phyloP scores from a whole-genome alignment of 495 filamentous ascomycete species.

The Penicillium manginii region DNA sequence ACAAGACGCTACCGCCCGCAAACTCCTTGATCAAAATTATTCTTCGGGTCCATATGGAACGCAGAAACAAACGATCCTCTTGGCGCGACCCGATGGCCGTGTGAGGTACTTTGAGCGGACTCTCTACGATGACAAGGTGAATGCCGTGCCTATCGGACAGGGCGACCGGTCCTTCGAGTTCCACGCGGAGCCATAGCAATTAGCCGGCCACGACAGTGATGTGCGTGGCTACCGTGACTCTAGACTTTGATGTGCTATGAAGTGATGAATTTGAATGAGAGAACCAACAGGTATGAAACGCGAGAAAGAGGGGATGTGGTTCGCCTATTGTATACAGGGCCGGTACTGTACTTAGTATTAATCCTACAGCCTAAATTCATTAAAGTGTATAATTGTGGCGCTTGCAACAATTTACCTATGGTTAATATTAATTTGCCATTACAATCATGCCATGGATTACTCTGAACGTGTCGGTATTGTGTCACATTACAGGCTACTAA shows the following conservation, averaged over 20 bases:
- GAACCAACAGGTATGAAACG: neutral
- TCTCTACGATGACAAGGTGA: conserved; percentile 71
- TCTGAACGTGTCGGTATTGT: too few species aligned
- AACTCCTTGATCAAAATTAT: conserved; percentile 32
- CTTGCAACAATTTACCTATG: too few species aligned
- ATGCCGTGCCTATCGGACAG: conserved; percentile 58
- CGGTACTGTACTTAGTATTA: neutral
- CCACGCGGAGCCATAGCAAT: conserved; percentile 25
- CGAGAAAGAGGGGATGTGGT: neutral
- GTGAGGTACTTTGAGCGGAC: conserved; percentile 84
- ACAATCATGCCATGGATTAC: too few species aligned
- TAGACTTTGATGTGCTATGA: conserved; percentile 12
- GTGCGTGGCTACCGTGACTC: conserved; percentile 5
- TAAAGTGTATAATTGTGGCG: neutral
- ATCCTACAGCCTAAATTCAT: neutral
- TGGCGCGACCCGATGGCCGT: conserved; percentile 75
- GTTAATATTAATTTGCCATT: too few species aligned
- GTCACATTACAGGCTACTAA: too few species aligned
- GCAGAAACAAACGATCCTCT: conserved; percentile 84
- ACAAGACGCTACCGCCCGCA: conserved; percentile 50
- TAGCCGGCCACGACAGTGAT: conserved; percentile 6
- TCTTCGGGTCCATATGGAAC: conserved; percentile 73
- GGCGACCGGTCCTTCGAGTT: conserved; percentile 59
- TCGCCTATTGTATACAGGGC: neutral
- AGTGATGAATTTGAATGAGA: conserved; percentile 1